Evolutionary conservation across 306 rosid genomes (phyloP).

Genomic region (Cucurbita argyrosperma): DNA sequence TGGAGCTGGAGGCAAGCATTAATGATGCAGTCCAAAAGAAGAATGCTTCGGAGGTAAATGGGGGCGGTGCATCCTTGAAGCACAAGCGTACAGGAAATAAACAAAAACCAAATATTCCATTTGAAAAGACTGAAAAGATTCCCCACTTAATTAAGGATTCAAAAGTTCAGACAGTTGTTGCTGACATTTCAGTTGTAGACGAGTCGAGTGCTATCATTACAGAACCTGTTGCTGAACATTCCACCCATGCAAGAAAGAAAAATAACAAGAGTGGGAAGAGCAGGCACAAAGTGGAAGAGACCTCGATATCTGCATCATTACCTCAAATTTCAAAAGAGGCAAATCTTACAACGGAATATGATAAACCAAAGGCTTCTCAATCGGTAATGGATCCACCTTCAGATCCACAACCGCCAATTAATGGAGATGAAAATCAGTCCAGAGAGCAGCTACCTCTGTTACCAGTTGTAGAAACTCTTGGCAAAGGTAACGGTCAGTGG

Average conservation of each 20-base stretch:
- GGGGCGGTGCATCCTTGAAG: conserved; percentile 35
- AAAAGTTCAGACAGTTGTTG: conserved; percentile 23
- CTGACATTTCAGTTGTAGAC: conserved; percentile 22
- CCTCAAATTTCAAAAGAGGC: conserved; percentile 30
- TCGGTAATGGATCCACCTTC: conserved; percentile 29
- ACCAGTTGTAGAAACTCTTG: conserved; percentile 44
- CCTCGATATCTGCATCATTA: conserved; percentile 18
- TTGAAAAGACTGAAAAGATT: conserved; percentile 29
- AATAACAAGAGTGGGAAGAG: conserved; percentile 41
- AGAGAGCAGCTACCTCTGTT: conserved; percentile 28
- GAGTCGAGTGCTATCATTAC: conserved; percentile 21
- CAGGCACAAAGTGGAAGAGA: conserved; percentile 48
- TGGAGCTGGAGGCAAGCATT: conserved; percentile 31
- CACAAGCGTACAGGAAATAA: conserved; percentile 44
- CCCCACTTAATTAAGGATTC: conserved; percentile 14
- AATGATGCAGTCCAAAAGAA: conserved; percentile 18
- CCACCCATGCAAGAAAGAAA: conserved; percentile 49
- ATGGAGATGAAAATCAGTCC: conserved; percentile 32
- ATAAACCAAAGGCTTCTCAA: conserved; percentile 34
- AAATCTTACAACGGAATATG: conserved; percentile 25
- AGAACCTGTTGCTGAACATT: conserved; percentile 26
- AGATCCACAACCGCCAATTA: conserved; percentile 22
- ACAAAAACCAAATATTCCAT: conserved; percentile 41
- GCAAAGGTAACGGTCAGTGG: conserved; percentile 49
- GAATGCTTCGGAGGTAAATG: conserved; percentile 29